Base-by-base conservation (phyloP, 2,329 filamentous ascomycete genomes). In the Ophiostoma triangulosporum region DNA sequence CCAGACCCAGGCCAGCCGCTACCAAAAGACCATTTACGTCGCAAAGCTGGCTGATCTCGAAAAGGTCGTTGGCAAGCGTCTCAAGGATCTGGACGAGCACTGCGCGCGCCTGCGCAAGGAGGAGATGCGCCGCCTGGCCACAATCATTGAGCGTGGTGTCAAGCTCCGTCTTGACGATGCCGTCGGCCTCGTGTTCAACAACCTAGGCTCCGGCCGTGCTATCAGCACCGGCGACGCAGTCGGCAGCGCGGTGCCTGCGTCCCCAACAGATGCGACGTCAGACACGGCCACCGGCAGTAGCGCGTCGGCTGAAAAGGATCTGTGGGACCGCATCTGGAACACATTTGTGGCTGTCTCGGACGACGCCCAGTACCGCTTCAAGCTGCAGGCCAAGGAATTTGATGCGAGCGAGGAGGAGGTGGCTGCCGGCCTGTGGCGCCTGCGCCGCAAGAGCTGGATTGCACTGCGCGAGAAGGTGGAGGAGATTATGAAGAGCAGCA, bases 401-500 rank as follows among this genome's bases (percentile, higher is more conserved):
- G 88, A 97, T 66, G 93, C 93, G 46, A 94, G 83, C 62, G 75
- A 86, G 54, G 88, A 91, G 38, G 93, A 98, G 70, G 88, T 95
- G 20, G 86, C 94, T 57, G 80, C 96, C 53, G 93, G 93, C 17
- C 75, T 95, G 20, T 98, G 93, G 91, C 81, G 90, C 54, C 71
- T 98, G 59, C 83, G 91, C 56, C 82, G 91, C 59, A 97, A 97
- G 75, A 93, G 88, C 57, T 98, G 93, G 93, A 84, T 84, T 38
- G 90, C 91, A 14, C 74, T 98, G 57, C 80, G 88, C 46, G 84
- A 88, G 56, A 93, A 88, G 73, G 86, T 98, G 57, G 93, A 98
- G 64, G 93, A 98, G 69, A 88, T 96, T 64, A 95, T 95, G 82
- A 93, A 97, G 70, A 91, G 91, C 62, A 98, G 97, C 64, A 82